Conservation (phyloP, 306 rosid species). For the Pyrus communis region DNA sequence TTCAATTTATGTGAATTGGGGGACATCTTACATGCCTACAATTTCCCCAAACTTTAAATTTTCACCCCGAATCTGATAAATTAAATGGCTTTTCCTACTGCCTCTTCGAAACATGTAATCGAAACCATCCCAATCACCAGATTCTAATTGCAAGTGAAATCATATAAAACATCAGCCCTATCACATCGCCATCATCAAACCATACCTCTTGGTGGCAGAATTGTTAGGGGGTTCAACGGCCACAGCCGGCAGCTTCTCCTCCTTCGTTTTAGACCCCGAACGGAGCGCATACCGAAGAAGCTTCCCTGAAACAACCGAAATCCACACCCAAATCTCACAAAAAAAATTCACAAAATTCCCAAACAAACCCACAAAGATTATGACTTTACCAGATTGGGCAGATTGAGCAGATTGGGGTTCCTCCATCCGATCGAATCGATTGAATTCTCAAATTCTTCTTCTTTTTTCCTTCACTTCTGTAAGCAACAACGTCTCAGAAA, state of each 20-base stretch:
- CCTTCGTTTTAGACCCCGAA: slow-evolving; percentile 45
- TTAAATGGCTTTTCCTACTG: background rate
- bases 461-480: background rate
- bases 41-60: background rate
- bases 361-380: background rate
- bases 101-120: background rate
- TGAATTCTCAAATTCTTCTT: background rate
- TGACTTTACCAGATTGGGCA: slow-evolving; percentile 3
- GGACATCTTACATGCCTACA: background rate
- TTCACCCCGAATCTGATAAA: background rate
- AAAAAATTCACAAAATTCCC: background rate
- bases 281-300: slow-evolving; percentile 59
- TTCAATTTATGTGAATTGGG: background rate
- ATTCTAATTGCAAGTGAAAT: background rate
- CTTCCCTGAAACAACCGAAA: slow-evolving; percentile 35
- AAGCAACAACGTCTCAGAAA: background rate
- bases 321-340: background rate
- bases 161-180: background rate
- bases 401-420: slow-evolving; percentile 33
- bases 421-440: slow-evolving; percentile 25
- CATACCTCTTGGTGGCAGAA: slow-evolving; percentile 56
- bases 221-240: slow-evolving; percentile 24
- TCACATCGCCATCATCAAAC: background rate
- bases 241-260: slow-evolving; percentile 23
- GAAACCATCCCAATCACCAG: background rate